These are phyloP conservation scores for Solanum neorickii DNA, from an alignment of 257 asterid genomes.

Conservation along the genomic window DNA sequence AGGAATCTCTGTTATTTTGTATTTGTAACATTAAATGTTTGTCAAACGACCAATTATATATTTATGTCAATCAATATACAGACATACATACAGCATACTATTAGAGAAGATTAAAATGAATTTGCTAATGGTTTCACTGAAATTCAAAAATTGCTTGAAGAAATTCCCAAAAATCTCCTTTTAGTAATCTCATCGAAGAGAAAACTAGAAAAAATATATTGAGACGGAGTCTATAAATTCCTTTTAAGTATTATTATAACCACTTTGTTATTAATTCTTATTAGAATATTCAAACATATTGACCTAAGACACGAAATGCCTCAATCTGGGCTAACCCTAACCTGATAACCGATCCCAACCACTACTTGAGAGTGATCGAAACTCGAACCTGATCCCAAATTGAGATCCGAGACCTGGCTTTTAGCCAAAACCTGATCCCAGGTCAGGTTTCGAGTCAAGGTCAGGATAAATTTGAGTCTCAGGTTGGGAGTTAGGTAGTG, in stretches of 20 bases:
- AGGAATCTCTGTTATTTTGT: too few relatives aligned
- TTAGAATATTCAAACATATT: neutral
- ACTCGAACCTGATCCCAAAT: neutral
- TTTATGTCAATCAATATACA: too few relatives aligned
- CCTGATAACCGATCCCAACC: neutral
- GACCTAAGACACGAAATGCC: neutral
- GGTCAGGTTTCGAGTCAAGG: too few relatives aligned
- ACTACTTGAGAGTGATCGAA: neutral
- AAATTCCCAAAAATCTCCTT: neutral
- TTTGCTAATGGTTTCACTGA: too few relatives aligned
- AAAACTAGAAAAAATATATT: too few relatives aligned
- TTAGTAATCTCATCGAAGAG: neutral
- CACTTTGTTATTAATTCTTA: neutral
- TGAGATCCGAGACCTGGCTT: neutral
- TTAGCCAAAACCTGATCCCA: neutral
- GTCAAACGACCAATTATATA: neutral
- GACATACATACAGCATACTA: too few relatives aligned
- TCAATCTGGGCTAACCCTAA: neutral
- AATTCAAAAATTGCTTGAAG: neutral
- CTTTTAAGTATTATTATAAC: neutral
- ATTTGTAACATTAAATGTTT: too few relatives aligned
- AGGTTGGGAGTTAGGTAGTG: neutral
- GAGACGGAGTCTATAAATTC: neutral
- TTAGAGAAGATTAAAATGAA: too few relatives aligned
- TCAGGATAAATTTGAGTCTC: neutral